Evolutionary conservation across 164 flowering plant species (phyloP).

Genomic region (Aristolochia californica): DNA sequence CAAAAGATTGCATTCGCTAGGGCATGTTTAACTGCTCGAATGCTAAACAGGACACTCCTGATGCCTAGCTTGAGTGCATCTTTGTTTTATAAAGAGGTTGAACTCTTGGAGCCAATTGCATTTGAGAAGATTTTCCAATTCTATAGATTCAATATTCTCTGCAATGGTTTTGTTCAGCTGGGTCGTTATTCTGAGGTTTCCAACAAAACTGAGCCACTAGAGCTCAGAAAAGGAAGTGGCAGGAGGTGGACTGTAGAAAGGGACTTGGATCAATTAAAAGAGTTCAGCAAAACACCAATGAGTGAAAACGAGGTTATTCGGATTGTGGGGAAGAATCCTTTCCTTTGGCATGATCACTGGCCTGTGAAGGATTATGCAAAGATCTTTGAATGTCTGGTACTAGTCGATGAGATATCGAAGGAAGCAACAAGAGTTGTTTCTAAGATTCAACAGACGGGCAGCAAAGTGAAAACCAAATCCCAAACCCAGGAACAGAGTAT

Average conservation of each 20-base stretch:
- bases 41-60: slow-evolving; percentile 68
- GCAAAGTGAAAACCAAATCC: slow-evolving; percentile 8
- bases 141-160: slow-evolving; percentile 57
- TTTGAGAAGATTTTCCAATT: slow-evolving; percentile 78
- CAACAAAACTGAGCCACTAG: slow-evolving; percentile 28
- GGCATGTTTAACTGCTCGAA: slow-evolving; percentile 77
- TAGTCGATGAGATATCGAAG: slow-evolving; percentile 60
- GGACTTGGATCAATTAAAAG: slow-evolving; percentile 70
- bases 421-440: slow-evolving; percentile 70
- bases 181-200: slow-evolving; percentile 48
- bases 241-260: slow-evolving; percentile 78
- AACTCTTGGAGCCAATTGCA: slow-evolving; percentile 61
- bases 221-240: slow-evolving; percentile 79
- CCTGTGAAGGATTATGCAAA: slow-evolving; percentile 79
- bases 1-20: slow-evolving; percentile 94
- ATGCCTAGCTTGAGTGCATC: slow-evolving; percentile 97
- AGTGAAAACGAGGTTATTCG: slow-evolving; percentile 47
- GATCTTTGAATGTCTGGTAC: slow-evolving; percentile 69
- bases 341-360: slow-evolving; percentile 99
- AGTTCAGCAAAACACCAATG: slow-evolving; percentile 27
- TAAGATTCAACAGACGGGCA: slow-evolving; percentile 51
- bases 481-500: slow-evolving; percentile 3
- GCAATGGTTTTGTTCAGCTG: slow-evolving; percentile 68
- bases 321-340: slow-evolving; percentile 82
- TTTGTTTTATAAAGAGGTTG: slow-evolving; percentile 80